These are phyloP conservation scores for Kernera saxatilis DNA, from an alignment of 345 rosid species.

Conservation along the genomic window DNA sequence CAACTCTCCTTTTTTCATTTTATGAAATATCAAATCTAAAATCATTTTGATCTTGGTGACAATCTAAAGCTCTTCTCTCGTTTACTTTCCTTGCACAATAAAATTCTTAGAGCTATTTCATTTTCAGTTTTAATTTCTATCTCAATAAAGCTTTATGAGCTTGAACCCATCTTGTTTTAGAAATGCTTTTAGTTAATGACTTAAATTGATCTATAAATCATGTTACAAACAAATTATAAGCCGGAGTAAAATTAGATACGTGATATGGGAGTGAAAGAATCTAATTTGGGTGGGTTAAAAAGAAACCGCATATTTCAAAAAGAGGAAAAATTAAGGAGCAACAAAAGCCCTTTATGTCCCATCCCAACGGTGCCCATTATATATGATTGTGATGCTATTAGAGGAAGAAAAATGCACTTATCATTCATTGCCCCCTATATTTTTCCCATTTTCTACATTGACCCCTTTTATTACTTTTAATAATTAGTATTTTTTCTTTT, in stretches of 20 bases:
- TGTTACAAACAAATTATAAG: neutral
- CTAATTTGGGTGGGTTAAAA: neutral
- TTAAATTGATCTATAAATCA: neutral
- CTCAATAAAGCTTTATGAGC: no score
- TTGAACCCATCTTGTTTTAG: no score
- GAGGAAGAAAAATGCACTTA: neutral
- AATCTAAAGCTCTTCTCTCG: no score
- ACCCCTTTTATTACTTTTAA: neutral
- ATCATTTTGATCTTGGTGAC: no score
- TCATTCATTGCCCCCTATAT: neutral
- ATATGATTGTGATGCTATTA: neutral
- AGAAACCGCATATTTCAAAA: constrained; percentile 40
- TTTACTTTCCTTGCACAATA: no score
- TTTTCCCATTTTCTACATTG: neutral
- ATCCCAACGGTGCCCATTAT: constrained; percentile 25
- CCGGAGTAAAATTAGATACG: neutral
- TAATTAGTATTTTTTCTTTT: neutral
- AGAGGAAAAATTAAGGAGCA: neutral
- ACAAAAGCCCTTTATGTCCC: constrained; percentile 21
- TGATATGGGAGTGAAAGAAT: constrained; percentile 2
- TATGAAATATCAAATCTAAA: no score
- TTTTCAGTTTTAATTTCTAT: no score
- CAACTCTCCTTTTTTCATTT: no score
- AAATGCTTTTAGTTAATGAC: no score
- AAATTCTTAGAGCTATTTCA: no score